phyloP scores from a whole-genome alignment of 345 rosid genomes.

The Gossypium rotundifolium region DNA sequence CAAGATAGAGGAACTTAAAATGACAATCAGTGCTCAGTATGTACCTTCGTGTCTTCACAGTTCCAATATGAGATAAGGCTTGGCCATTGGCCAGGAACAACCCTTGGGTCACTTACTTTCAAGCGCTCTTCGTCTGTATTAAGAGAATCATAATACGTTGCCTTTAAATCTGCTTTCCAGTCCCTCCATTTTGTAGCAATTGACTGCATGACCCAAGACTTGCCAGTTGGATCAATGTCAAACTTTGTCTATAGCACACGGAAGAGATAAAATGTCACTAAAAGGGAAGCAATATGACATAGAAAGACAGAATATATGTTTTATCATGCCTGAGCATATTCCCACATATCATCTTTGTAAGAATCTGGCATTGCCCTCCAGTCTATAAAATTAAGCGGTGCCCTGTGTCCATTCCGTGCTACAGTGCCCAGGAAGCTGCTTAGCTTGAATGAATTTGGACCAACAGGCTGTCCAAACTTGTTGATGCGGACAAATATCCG shows the following conservation, averaged over 20 bases:
- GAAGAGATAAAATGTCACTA: not conserved
- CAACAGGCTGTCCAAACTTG: conserved; percentile 31
- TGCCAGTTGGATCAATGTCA: conserved; percentile 25
- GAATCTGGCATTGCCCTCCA: conserved; percentile 28
- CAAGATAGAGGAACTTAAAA: not conserved
- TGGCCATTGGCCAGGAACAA: conserved; percentile 37
- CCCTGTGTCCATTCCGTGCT: conserved; percentile 34
- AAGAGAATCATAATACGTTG: conserved; percentile 25
- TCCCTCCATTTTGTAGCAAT: conserved; percentile 32
- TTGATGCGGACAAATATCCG: conserved; percentile 25
- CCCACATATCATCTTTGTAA: conserved; percentile 32
- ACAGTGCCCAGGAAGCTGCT: conserved; percentile 28
- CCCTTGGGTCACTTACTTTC: conserved; percentile 24
- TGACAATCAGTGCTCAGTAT: not conserved
- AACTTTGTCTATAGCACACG: conserved; percentile 24
- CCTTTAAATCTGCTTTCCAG: conserved; percentile 32
- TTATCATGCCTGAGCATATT: conserved; percentile 28
- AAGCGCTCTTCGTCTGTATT: conserved; percentile 32
- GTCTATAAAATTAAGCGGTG: conserved; percentile 23
- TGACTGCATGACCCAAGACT: conserved; percentile 28
- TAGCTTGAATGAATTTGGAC: conserved; percentile 27
- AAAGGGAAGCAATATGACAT: not conserved
- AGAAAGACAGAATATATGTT: not conserved
- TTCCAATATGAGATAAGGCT: conserved; percentile 30
- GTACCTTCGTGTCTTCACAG: conserved; percentile 29